Base-by-base conservation (phyloP, 129 eudicot species). In the Logfia minima region DNA sequence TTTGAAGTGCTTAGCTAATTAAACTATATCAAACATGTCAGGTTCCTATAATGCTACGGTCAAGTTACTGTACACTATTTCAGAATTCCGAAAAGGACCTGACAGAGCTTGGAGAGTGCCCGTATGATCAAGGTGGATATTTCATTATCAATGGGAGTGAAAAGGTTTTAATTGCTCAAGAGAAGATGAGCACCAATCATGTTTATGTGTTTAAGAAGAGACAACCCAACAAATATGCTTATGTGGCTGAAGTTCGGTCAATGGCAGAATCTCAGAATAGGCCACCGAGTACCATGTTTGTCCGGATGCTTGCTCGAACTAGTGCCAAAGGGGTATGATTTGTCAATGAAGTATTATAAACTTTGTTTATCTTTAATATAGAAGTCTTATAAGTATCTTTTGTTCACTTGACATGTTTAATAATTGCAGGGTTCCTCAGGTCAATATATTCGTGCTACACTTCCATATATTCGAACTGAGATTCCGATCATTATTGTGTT, bases 11-110 rank as follows among this genome's bases (percentile, higher is more conserved):
- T 80, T 37, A 3, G 2, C 22, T 69, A 58, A 75, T 64, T 24
- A 22, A 18, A 21, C 18, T 59, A 2, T 72, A 53, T 77, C 4
- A 18, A 74, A n/a, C 22, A 5, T 77, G 2, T 68, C 79, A 94
- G 98, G 98, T 94, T 71, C 98, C 98, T 66, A 94, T 91, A 71
- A 94, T 94, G 98, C 92, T 91, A 4, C 93, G 96, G 16, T 94
- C 98, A 2, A 91, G 96, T 81, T 94, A 94, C 83, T 91, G 98
- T 59, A 94, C 89, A 14, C 68, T 94, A 41, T 94, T 79, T 82
- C 96, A 91, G 70, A 89, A 86, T 67, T 91, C 97, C 2, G 98
- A 94, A 84, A 91, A 91, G 87, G 98, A 94, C 75, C 83, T 94
- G 77, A 91, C 97, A 0, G 98, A 94, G 83, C 93, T 94, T 56